Evolutionary conservation across 345 rosid species (phyloP).

Genomic region (Syzygium oleosum): DNA sequence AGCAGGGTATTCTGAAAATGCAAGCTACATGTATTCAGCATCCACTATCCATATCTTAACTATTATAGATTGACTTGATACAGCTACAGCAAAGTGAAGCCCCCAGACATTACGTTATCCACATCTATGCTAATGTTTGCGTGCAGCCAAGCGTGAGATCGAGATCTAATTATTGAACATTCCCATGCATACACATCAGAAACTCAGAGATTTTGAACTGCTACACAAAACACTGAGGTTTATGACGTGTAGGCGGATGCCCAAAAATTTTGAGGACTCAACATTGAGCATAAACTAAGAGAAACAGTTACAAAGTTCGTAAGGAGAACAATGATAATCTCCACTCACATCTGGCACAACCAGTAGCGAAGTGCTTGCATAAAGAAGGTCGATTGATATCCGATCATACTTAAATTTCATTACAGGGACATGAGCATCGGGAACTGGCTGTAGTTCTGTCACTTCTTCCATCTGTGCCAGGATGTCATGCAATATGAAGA

Average conservation of each 20-base stretch:
- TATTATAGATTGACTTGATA: neutral
- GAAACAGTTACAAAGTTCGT: neutral
- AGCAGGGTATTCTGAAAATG: neutral
- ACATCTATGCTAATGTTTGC: neutral
- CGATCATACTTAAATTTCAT: conserved; percentile 94
- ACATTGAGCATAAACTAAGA: neutral
- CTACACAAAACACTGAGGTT: neutral
- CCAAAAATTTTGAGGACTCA: neutral
- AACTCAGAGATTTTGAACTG: neutral
- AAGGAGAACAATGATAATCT: neutral
- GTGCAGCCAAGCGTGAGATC: neutral
- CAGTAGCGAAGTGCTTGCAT: conserved; percentile 74
- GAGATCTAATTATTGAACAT: neutral
- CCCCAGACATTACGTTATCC: neutral
- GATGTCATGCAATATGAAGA: conserved; percentile 56
- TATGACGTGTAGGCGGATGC: neutral
- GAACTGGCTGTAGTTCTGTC: conserved; percentile 84
- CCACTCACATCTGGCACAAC: conserved; percentile 79
- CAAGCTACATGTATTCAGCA: neutral
- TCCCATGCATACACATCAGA: neutral
- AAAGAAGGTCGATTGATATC: conserved; percentile 86
- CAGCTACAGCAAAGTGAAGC: neutral
- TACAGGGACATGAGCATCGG: conserved; percentile 96
- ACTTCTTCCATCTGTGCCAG: conserved; percentile 78
- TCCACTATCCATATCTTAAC: neutral